These are phyloP conservation scores for Aspergillus ellipticus DNA, from an alignment of 495 filamentous ascomycete genomes.

Conservation along the genomic window DNA sequence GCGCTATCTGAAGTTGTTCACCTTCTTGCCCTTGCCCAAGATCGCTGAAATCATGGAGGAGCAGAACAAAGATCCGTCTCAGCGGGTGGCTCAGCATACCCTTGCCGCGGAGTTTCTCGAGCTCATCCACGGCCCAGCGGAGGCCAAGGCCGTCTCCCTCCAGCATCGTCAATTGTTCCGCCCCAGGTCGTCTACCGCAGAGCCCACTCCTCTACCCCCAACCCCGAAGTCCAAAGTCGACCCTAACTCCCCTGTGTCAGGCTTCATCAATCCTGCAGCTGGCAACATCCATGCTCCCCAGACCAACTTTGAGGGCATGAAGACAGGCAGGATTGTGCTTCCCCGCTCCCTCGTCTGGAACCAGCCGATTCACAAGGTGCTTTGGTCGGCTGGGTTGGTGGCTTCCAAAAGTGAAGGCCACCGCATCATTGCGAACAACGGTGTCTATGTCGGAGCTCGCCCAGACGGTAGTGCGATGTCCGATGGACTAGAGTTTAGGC, in stretches of 20 bases:
- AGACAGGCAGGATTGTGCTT: constrained; percentile 53
- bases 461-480: constrained; percentile 52
- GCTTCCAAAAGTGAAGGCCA: constrained; percentile 62
- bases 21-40: constrained; percentile 68
- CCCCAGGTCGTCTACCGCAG: constrained; percentile 34
- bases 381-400: constrained; percentile 66
- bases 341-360: constrained; percentile 60
- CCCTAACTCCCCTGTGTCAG: constrained; percentile 19
- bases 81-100: constrained; percentile 72
- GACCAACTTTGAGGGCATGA: constrained; percentile 47
- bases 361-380: constrained; percentile 58
- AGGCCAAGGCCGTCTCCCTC: constrained; percentile 51
- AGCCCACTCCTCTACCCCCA: constrained; percentile 39
- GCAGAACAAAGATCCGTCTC: constrained; percentile 61
- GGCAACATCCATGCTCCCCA: constrained; percentile 42
- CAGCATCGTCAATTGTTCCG: constrained; percentile 60
- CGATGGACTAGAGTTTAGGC: constrained; percentile 58
- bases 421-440: constrained; percentile 54
- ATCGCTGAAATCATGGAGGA: constrained; percentile 63
- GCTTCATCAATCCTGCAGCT: constrained; percentile 33
- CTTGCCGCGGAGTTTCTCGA: constrained; percentile 77
- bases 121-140: constrained; percentile 66
- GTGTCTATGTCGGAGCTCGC: constrained; percentile 61
- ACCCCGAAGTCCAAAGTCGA: constrained; percentile 16
- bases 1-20: constrained; percentile 82